These are phyloP conservation scores for Lupinus albus DNA, from an alignment of 306 rosid genomes.

Conservation along the genomic window DNA sequence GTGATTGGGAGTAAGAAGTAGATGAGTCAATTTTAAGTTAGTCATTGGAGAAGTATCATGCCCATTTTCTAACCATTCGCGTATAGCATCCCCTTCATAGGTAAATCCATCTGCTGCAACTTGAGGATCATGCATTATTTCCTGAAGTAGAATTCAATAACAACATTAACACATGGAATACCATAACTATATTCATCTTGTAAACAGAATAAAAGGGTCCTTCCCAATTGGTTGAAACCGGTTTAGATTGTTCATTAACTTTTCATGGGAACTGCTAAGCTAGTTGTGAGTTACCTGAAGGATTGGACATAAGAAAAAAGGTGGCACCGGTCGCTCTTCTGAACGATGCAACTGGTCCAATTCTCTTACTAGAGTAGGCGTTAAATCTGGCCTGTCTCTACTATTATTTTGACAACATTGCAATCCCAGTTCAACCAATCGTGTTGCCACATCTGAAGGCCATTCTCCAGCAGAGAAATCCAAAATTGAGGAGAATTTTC, in stretches of 20 bases:
- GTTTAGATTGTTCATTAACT: neutral
- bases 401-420: slow-evolving; percentile 72
- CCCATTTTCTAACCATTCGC: slow-evolving; percentile 74
- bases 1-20: slow-evolving; percentile 75
- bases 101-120: slow-evolving; percentile 92
- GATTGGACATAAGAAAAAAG: slow-evolving; percentile 85
- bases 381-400: slow-evolving; percentile 72
- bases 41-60: slow-evolving; percentile 88
- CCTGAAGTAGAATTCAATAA: slow-evolving; percentile 58
- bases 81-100: slow-evolving; percentile 89
- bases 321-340: slow-evolving; percentile 74
- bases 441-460: slow-evolving; percentile 60
- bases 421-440: slow-evolving; percentile 70
- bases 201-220: neutral
- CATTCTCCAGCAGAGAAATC: slow-evolving; percentile 83
- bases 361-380: slow-evolving; percentile 78
- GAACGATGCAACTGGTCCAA: slow-evolving; percentile 66
- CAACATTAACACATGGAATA: slow-evolving; percentile 31
- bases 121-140: slow-evolving; percentile 89
- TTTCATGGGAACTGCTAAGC: slow-evolving; percentile 8
- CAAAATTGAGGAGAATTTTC: slow-evolving; percentile 59
- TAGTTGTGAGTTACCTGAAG: slow-evolving; percentile 58
- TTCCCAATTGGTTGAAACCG: neutral
- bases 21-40: slow-evolving; percentile 67
- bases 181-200: neutral